Evolutionary conservation across 805 yeast species (phyloP).

Genomic region (Candida silvicultrix): DNA sequence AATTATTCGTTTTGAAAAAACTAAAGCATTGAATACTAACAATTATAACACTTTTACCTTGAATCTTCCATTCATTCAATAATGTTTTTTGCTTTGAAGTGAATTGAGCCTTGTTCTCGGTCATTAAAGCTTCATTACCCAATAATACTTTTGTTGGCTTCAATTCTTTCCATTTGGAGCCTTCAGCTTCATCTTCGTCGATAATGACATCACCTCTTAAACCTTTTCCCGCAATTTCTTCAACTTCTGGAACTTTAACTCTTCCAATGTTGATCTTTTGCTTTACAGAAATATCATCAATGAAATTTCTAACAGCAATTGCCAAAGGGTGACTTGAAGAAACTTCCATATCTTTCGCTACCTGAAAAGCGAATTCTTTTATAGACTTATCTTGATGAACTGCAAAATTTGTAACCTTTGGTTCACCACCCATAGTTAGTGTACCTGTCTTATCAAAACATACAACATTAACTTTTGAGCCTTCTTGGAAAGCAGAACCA

Average conservation of each 20-base stretch:
- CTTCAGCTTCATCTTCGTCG: slow-evolving; percentile 11
- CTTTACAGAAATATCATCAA: slow-evolving; percentile 15
- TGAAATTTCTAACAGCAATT: slow-evolving; percentile 42
- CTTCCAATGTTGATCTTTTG: slow-evolving; percentile 16
- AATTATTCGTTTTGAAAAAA: slow-evolving; percentile 23
- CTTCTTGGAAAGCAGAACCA: slow-evolving; percentile 78
- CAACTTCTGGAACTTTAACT: slow-evolving; percentile 38
- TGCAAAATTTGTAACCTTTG: slow-evolving; percentile 46
- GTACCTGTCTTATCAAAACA: slow-evolving; percentile 83
- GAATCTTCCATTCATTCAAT: slow-evolving; percentile 49
- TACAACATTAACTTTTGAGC: slow-evolving; percentile 51
- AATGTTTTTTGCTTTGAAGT: slow-evolving; percentile 26
- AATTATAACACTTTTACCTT: slow-evolving; percentile 58
- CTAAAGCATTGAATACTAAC: slow-evolving; percentile 36
- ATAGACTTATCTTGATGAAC: slow-evolving; percentile 16
- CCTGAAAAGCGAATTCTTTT: slow-evolving; percentile 29
- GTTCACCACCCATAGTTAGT: slow-evolving; percentile 56
- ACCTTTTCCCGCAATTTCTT: slow-evolving; percentile 58
- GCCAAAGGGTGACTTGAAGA: slow-evolving; percentile 69
- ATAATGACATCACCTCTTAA: slow-evolving; percentile 36
- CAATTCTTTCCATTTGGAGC: slow-evolving; percentile 26
- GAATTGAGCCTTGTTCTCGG: slow-evolving; percentile 37
- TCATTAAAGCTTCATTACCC: slow-evolving; percentile 59
- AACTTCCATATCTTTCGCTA: slow-evolving; percentile 52
- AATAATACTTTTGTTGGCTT: slow-evolving; percentile 33